These are phyloP conservation scores for Corynascus novoguineensis DNA, from an alignment of 495 filamentous ascomycete species.

Conservation along the genomic window DNA sequence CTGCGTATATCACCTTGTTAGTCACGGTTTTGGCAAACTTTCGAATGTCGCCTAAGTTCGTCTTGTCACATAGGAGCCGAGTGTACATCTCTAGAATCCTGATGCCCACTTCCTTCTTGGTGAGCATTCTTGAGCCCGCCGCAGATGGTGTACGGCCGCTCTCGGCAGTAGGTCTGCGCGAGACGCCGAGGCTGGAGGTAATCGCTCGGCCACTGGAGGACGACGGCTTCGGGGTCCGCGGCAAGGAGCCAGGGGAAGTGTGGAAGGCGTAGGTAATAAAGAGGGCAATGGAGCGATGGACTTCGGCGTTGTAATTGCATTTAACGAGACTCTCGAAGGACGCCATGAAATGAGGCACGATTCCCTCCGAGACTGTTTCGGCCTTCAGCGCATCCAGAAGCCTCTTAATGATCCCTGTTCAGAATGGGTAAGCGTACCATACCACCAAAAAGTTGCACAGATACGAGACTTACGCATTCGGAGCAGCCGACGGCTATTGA, in stretches of 20 bases:
- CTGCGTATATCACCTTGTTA: slow-evolving; percentile 66
- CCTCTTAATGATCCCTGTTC: slow-evolving; percentile 77
- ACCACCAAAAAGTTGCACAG: neutral
- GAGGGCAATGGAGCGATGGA: slow-evolving; percentile 78
- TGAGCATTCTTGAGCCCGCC: slow-evolving; percentile 30
- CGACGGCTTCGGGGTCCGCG: slow-evolving; percentile 47
- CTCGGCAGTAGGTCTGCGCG: slow-evolving; percentile 29
- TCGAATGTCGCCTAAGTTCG: slow-evolving; percentile 60
- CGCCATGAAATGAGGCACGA: slow-evolving; percentile 66
- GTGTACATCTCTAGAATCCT: slow-evolving; percentile 77
- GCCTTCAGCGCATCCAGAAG: slow-evolving; percentile 83
- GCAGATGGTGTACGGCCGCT: slow-evolving; percentile 14
- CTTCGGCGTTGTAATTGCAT: slow-evolving; percentile 71
- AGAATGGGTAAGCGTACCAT: slow-evolving; percentile 16
- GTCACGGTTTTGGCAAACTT: slow-evolving; percentile 94
- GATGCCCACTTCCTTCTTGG: slow-evolving; percentile 61
- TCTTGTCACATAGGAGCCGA: slow-evolving; percentile 70
- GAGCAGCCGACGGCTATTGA: slow-evolving; percentile 77
- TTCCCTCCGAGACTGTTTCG: slow-evolving; percentile 64
- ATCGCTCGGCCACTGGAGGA: slow-evolving; percentile 35
- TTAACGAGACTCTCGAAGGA: slow-evolving; percentile 74
- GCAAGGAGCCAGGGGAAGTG: slow-evolving; percentile 47
- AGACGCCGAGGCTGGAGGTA: slow-evolving; percentile 30
- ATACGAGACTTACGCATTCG: slow-evolving; percentile 72
- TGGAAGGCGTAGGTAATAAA: slow-evolving; percentile 93